phyloP scores from a whole-genome alignment of 306 rosid genomes.

The Gastrolobium villosum region DNA sequence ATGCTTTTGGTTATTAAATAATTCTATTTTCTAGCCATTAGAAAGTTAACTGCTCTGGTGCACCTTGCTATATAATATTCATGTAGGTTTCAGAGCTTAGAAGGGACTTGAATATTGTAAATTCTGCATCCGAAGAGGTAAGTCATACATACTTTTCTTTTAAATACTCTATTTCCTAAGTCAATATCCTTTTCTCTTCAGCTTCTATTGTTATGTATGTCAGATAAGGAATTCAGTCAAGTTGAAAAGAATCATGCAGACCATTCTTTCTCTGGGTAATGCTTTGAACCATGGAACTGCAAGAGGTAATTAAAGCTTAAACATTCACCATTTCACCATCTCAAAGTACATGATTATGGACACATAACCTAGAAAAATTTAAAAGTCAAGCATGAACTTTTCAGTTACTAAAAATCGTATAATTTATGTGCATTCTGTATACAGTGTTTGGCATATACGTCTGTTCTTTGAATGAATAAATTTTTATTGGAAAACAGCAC shows the following conservation, averaged over 20 bases:
- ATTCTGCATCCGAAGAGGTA: slow-evolving; percentile 88
- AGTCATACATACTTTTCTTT: slow-evolving; percentile 45
- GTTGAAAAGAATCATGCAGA: slow-evolving; percentile 99
- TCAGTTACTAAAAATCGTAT: slow-evolving; percentile 13
- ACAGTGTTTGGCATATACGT: slow-evolving; percentile 32
- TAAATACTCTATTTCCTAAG: slow-evolving; percentile 25
- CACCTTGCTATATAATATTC: slow-evolving; percentile 45
- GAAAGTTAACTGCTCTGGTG: slow-evolving; percentile 44
- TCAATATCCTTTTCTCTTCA: slow-evolving; percentile 27
- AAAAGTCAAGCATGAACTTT: slow-evolving; percentile 15
- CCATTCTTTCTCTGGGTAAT: slow-evolving; percentile 97
- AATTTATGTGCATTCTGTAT: slow-evolving; percentile 17
- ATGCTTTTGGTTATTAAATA: slow-evolving; percentile 39
- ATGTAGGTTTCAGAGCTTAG: slow-evolving; percentile 85
- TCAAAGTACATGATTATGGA: neutral
- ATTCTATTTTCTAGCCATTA: slow-evolving; percentile 37
- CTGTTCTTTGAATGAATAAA: neutral
- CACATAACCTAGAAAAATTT: slow-evolving; percentile 2
- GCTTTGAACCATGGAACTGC: slow-evolving; percentile 99
- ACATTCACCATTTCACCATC: slow-evolving; percentile 23
- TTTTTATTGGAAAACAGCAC: slow-evolving; percentile 23
- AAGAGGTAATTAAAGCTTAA: slow-evolving; percentile 74
- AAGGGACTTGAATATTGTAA: slow-evolving; percentile 76
- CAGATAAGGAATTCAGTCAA: slow-evolving; percentile 94
- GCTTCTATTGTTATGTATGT: slow-evolving; percentile 49